Evolutionary conservation across 768 basidiomycete species (phyloP), one percentile per base, ranked within the genome.

Genomic region (Asterophora parasitica): DNA sequence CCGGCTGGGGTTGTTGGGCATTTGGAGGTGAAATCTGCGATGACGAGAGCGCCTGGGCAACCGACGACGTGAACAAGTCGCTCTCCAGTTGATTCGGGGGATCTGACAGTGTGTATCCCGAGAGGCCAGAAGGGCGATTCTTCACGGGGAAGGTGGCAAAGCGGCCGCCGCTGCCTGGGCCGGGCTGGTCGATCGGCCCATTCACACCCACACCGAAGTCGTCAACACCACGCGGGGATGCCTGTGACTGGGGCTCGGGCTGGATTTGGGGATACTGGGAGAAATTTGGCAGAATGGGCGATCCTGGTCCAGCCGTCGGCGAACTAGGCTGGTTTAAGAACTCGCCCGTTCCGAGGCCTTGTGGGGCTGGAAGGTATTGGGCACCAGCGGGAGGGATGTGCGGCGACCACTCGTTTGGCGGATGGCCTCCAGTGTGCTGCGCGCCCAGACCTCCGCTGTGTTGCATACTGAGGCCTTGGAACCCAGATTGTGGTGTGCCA

Each of bases 141-240:
- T 78, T 74, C 13, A 76, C 73, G 0, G 84, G 85, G 65, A 87
- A 79, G 1, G 87, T 88, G 19, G 82, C 81, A 56, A 85, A 88
- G 12, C 80, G 73, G 0, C 75, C 76, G 1, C 75, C 75, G 8
- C 56, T 54, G 23, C 58, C 57, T 23, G 53, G 36, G 9, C 17
- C 58, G 3, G 57, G 49, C 1, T 50, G 50, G 12, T 65, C 62
- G 3, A 60, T 49, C 0, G 55, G 46, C 12, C 62, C 61, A 9
- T 57, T 36, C 6, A 55, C 51, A n/a, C 46, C 47, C 13, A 68
- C 57, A 15, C 69, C 74, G 45, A 75, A 73, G 36, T 78, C 76
- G 44, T 79, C 76, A 1, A 70, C 54, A 15, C 55, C 63, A 4
- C 58, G 58, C 10, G 48, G 51, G 20, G 44, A 41, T 13, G 19